phyloP scores from a whole-genome alignment of 169 alveolate species.

The Eimeria brunetti region DNA sequence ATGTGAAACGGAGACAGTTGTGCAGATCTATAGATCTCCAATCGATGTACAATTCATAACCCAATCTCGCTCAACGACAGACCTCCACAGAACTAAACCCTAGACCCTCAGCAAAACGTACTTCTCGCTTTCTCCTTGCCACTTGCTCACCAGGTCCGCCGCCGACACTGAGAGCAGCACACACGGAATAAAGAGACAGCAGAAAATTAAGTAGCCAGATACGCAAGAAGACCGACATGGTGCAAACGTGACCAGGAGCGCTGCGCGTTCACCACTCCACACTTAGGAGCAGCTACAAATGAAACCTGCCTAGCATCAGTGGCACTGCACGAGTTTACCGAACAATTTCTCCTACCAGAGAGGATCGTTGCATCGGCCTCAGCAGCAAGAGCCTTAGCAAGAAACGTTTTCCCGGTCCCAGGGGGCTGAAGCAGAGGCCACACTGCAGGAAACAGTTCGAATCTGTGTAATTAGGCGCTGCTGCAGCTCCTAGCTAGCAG shows the following conservation, averaged over 20 bases:
- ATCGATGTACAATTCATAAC: background rate
- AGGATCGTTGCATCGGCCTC: slow-evolving; percentile 90
- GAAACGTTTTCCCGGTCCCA: slow-evolving; percentile 99
- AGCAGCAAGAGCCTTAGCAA: slow-evolving; percentile 99
- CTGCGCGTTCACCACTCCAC: background rate
- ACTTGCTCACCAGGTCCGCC: slow-evolving; percentile 98
- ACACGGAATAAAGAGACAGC: background rate
- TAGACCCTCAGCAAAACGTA: slow-evolving; percentile 79
- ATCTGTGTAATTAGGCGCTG: background rate
- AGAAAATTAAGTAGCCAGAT: background rate
- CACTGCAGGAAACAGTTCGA: background rate
- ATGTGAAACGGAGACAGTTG: background rate
- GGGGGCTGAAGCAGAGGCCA: slow-evolving; percentile 98
- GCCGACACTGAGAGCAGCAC: slow-evolving; percentile 91
- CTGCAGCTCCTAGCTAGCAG: background rate
- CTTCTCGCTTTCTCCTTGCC: slow-evolving; percentile 99
- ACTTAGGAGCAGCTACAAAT: background rate
- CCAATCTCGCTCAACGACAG: background rate
- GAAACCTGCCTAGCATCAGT: no score
- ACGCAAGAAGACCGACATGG: background rate
- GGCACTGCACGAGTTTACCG: background rate
- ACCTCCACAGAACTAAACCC: background rate
- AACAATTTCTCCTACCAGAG: slow-evolving; percentile 57
- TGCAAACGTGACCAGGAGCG: background rate
- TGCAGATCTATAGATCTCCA: background rate